Evolutionary conservation across 2,329 filamentous ascomycete species (phyloP), one percentile per base, ranked within the genome.

Genomic region (Biscogniauxia sp.): DNA sequence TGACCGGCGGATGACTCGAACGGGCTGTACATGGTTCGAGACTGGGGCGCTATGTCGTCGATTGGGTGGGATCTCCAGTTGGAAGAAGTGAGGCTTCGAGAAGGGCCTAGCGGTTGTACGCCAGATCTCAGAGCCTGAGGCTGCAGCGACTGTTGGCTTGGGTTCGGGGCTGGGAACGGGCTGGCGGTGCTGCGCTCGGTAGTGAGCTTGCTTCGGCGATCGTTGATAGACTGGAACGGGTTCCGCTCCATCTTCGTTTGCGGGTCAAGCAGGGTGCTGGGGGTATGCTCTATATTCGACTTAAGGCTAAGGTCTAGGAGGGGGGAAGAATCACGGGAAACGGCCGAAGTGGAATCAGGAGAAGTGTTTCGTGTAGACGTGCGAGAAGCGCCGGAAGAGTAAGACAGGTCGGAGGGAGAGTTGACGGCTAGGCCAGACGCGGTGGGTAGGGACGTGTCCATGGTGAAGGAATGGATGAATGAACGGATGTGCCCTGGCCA

Each of bases 141-240:
- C 51, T 63, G 65, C 20, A 64, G 28, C 26, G 28, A 26, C 28
- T 49, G 32, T 51, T 51, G 37, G 45, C 54, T 52, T 41, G 59
- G 56, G 32, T 66, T 58, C 5, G 54, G 32, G 15, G 59, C 60
- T 52, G 66, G 67, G 53, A 62, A 56, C n/a, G 63, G 65, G 50
- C 37, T 62, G 4, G 32, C 41, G 17, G 53, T 53, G 20, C 17
- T 55, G 11, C 67, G 68, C 41, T 74, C 71, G 26, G 56, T 62
- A 17, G 57, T 20, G 20, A 72, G 62, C 60, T 71, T 73, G 55
- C 57, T 70, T 54, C 70, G 64, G 37, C 68, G 69, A 41, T 69
- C 63, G 62, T 69, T 72, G 58, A 66, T 65, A n/a, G 70, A 69
- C 49, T 72, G 68, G 60, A 70, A 73, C 0, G 70, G 63, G 53